Base-by-base conservation (phyloP, 495 filamentous ascomycete species). In the Usnea hakonensis region DNA sequence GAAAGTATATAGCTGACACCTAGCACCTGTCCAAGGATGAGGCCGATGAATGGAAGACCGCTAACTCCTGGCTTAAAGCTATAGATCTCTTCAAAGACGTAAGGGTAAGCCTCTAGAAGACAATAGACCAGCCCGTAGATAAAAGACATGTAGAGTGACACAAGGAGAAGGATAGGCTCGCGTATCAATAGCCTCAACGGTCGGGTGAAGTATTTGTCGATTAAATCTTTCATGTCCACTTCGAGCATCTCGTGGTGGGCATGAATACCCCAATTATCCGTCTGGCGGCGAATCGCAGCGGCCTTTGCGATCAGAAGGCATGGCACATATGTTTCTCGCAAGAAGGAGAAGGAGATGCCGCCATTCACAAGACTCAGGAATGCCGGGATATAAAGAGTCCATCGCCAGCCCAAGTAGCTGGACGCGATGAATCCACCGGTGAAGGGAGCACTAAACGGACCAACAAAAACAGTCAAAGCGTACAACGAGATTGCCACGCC, bases 111-210 rank as follows among this genome's bases (percentile, higher is more conserved):
- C 41, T 80, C 79, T 67, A 87, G 85, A 65, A 83, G 76, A 43
- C 87, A 76, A 68, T 87, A 88, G 5, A 88, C 73, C 58, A 87
- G 81, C 3, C 82, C 82, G 69, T 87, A 87, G 62, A 85, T 71
- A 26, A 85, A 71, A 37, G 77, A 35, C 60, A 63, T 63, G 60
- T 61, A 65, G 30, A 65, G 46, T 14, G 76, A 78, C 40, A 81
- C 70, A 41, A 83, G 73, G 52, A 84, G 64, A 46, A 89, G 72
- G 54, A 87, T 84, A 0, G 86, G 86, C 64, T 88, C 83, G 28
- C 78, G 66, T 35, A 79, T 48, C 17, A 88, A 73, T 76, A 89
- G 84, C 46, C 75, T 74, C 58, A 86, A 72, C 0, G 86, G 87
- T 5, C 86, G 81, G 40, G 80, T 63, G 40, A 89, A 72, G 70